These are phyloP conservation scores for Botrytis hyacinthi DNA, from an alignment of 2,329 filamentous ascomycete species.

Conservation along the genomic window DNA sequence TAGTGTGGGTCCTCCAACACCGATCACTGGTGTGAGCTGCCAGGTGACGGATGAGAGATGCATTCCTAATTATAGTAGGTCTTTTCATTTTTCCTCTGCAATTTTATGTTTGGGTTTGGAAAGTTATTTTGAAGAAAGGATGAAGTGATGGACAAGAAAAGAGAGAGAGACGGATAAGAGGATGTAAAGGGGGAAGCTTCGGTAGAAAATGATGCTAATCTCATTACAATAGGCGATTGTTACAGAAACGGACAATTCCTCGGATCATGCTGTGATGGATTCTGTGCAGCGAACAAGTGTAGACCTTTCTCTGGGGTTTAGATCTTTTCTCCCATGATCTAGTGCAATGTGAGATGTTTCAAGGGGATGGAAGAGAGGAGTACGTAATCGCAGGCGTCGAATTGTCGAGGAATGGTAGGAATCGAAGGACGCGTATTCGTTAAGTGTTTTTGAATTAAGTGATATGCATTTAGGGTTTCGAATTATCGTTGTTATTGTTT, in stretches of 20 bases:
- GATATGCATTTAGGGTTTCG: background rate
- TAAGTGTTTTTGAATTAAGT: background rate
- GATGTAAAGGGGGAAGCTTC: background rate
- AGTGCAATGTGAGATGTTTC: rapidly evolving
- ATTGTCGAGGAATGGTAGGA: rapidly evolving
- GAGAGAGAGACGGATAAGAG: rapidly evolving
- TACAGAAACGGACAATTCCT: conserved; percentile 9
- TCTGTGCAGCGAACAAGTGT: conserved; percentile 18
- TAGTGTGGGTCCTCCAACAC: conserved; percentile 14
- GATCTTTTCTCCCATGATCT: background rate
- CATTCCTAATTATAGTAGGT: conserved; percentile 18
- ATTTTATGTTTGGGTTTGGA: background rate
- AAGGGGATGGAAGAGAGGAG: background rate
- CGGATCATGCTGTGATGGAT: conserved; percentile 17
- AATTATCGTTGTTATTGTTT: background rate
- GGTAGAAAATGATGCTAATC: background rate
- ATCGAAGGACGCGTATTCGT: rapidly evolving
- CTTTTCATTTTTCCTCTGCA: background rate
- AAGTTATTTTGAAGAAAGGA: background rate
- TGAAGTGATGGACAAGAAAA: rapidly evolving
- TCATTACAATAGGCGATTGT: background rate
- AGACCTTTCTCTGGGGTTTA: conserved; percentile 15
- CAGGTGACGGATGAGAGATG: conserved; percentile 3
- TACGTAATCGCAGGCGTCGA: background rate
- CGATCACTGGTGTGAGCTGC: conserved; percentile 7